A percentile compares a stretch with the other conserved stretches of the same genome.
These are phyloP conservation scores for Apiotrichum domesticum DNA, from an alignment of 1,284 basidiomycete species.

Conservation along the genomic window DNA sequence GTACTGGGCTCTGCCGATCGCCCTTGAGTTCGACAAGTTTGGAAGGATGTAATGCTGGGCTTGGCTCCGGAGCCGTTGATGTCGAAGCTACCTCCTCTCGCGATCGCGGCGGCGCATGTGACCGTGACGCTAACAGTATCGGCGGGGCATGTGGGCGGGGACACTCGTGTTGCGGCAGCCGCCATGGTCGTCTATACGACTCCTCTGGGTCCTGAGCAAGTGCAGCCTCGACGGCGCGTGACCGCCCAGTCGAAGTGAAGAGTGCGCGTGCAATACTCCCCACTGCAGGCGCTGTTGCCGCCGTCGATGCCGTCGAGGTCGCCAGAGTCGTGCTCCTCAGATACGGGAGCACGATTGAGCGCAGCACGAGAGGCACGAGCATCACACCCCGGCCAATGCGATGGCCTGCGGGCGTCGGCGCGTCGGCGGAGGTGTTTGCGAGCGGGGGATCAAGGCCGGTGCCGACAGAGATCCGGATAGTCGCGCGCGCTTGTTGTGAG, in stretches of 20 bases:
- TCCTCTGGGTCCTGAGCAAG: neutral
- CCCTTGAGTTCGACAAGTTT: no score
- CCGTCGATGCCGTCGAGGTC: neutral
- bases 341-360: slow-evolving; percentile 19
- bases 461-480: no score
- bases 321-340: slow-evolving; percentile 7
- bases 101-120: no score
- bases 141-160: neutral
- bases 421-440: neutral
- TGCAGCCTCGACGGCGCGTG: slow-evolving; percentile 6
- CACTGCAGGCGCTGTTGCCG: neutral
- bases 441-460: no score
- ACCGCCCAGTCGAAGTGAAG: slow-evolving; percentile 1
- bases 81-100: no score
- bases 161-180: neutral
- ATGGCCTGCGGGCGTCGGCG: slow-evolving; percentile 9
- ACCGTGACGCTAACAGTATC: neutral
- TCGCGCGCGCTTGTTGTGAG: no score
- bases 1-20: no score
- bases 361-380: slow-evolving; percentile 17
- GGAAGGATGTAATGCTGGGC: no score
- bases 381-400: slow-evolving; percentile 16
- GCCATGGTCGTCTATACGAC: neutral
- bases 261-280: neutral
- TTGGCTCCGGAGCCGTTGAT: no score